A percentile compares a stretch with the other conserved stretches of the same genome.
Evolutionary conservation across 2,329 filamentous ascomycete genomes (phyloP).

Genomic region (Acephala macrosclerotiorum): DNA sequence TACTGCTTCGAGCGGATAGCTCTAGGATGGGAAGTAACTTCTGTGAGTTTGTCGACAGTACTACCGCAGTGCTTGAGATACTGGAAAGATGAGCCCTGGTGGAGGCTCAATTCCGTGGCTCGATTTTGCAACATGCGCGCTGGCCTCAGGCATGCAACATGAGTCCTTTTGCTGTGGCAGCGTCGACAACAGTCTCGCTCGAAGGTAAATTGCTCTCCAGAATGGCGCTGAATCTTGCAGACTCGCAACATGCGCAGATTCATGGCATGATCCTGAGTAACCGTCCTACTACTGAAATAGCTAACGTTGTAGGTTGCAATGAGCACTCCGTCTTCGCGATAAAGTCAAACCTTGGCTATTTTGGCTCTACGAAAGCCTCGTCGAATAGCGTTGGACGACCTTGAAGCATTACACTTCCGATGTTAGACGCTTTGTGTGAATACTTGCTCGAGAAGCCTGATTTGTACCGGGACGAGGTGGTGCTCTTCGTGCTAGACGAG

Average conservation of each 20-base stretch:
- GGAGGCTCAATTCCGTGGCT: too few relatives aligned
- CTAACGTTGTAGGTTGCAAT: slow-evolving; percentile 24
- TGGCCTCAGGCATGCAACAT: neutral
- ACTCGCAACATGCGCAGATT: slow-evolving; percentile 26
- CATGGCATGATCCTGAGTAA: neutral
- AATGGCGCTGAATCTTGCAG: slow-evolving; percentile 28
- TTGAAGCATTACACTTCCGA: slow-evolving; percentile 34
- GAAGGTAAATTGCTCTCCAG: neutral
- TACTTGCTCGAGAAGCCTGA: slow-evolving; percentile 34
- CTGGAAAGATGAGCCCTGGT: too few relatives aligned
- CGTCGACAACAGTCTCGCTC: neutral
- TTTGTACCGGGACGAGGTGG: slow-evolving; percentile 34
- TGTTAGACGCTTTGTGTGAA: slow-evolving; percentile 35
- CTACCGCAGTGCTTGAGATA: too few relatives aligned
- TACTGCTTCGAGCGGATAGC: too few relatives aligned
- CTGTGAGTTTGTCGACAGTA: too few relatives aligned
- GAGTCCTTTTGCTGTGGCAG: neutral
- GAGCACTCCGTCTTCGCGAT: slow-evolving; percentile 22
- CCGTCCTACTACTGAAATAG: slow-evolving; percentile 18
- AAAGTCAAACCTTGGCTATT: slow-evolving; percentile 27
- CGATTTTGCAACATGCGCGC: too few relatives aligned
- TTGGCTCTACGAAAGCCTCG: slow-evolving; percentile 32
- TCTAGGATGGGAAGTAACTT: too few relatives aligned
- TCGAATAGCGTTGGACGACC: slow-evolving; percentile 31
- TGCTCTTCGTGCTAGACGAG: slow-evolving; percentile 30